A percentile compares a stretch with the other conserved stretches of the same genome.
Evolutionary conservation across 192 early-diverging fungal genomes (phyloP).

Genomic region (Geranomyces michiganensis): DNA sequence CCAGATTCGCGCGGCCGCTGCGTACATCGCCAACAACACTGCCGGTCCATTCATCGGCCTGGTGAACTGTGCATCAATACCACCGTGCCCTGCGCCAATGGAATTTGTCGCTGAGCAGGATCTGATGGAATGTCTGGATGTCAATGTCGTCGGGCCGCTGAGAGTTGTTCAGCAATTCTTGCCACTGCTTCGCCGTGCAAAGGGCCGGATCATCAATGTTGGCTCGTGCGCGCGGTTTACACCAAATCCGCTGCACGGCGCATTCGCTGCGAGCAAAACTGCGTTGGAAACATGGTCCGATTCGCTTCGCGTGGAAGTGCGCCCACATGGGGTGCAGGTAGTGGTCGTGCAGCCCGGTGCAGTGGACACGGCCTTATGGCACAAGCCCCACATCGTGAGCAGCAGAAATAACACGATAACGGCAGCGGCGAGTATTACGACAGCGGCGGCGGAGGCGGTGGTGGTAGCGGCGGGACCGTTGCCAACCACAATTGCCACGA

Average conservation of each 20-base stretch:
- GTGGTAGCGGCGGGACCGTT: no score
- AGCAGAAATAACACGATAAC: no score
- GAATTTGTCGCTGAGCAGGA: background rate
- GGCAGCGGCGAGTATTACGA: no score
- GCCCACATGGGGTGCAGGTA: slow-evolving; percentile 39
- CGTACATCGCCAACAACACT: background rate
- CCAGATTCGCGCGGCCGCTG: slow-evolving; percentile 16
- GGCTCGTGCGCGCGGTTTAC: slow-evolving; percentile 34
- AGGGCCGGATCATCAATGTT: slow-evolving; percentile 47
- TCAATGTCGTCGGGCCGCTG: slow-evolving; percentile 45
- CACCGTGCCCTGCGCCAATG: slow-evolving; percentile 21
- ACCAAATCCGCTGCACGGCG: slow-evolving; percentile 42
- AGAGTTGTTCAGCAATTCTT: slow-evolving; percentile 41
- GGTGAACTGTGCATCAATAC: slow-evolving; percentile 43
- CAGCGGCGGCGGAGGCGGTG: no score
- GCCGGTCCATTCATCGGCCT: slow-evolving; percentile 35
- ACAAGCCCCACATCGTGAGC: no score
- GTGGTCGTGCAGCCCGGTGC: slow-evolving; percentile 41
- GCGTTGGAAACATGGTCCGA: slow-evolving; percentile 43
- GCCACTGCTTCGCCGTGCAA: slow-evolving; percentile 33
- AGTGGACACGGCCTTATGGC: slow-evolving; percentile 9
- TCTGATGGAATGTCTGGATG: background rate
- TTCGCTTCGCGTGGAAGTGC: slow-evolving; percentile 42
- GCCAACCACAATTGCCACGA: no score
- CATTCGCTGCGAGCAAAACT: slow-evolving; percentile 46